Evolutionary conservation across 2,329 filamentous ascomycete species (phyloP), one percentile per base, ranked within the genome.

Genomic region (Ophioceras dolichostomum): DNA sequence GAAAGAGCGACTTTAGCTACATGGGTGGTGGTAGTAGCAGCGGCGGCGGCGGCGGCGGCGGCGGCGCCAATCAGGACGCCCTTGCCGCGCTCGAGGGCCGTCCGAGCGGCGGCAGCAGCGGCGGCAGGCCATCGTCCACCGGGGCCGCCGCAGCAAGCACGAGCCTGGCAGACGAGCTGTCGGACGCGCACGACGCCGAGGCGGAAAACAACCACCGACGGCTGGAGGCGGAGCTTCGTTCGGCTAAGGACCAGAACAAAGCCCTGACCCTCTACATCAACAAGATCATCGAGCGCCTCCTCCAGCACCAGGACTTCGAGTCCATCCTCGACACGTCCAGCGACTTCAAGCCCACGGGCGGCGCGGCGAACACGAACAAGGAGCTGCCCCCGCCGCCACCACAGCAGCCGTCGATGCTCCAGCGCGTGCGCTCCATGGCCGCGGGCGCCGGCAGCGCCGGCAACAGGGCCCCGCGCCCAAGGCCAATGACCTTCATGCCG

Each of bases 241-340:
- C 74, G 8, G 66, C 27, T 49, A 89, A 84, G 62, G 89, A 94
- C 56, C 81, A 94, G 65, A 96, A 98, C 68, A 96, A 96, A 66
- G 91, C 91, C 21, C 68, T 98, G 49, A 94, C 87, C 18, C 68
- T 96, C 46, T 98, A 98, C 65, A 95, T 98, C 67, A 94, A 96
- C 73, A 94, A 91, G 64, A 96, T 98, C 57, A 94, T 98, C 56
- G 91, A 91, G 57, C 83, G 91, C 39, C 75, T 98, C 32, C 72
- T 98, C 43, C 83, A 94, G 54, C 84, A 95, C 60, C 83, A 94
- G 52, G 88, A 94, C 47, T 96, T 94, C 48, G 89, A 98, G 61
- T 79, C 85, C 43, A 94, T 96, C 42, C 69, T 95, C 29, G 86
- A 94, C 55, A 83, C 85, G 57, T 83, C 81, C 8, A 74, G 75